Evolutionary conservation across 2,329 filamentous ascomycete genomes (phyloP), one percentile per base, ranked within the genome.

Genomic region (Cladophialophora psammophila): DNA sequence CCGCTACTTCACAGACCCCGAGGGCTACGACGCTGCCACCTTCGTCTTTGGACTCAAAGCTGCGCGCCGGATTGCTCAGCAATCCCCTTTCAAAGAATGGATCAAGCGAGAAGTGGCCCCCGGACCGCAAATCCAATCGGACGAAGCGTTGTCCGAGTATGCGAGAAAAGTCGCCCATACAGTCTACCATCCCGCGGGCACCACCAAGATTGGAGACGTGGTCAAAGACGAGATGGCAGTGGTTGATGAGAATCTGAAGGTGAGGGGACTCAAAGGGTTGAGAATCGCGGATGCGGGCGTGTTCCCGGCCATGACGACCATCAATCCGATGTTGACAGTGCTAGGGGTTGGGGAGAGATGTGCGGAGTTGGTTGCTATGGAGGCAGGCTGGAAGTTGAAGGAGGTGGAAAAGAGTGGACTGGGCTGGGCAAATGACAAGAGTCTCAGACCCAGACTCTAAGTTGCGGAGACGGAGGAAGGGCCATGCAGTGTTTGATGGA

Each of bases 251-350:
- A 83, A 90, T 75, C 80, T 96, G 69, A 90, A 87, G 80, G 83
- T 96, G 35, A 84, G 88, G 34, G 92, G 91, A 0, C 79, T 96
- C 70, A 87, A 88, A 81, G 88, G 87, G 35, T 80, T 96, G 65
- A 86, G 93, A 65, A 92, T 96, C 72, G 92, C 92, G 1, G 93
- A 96, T 78, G 93, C 93, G 0, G 92, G 93, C 74, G 87, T 96
- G 59, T 96, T 96, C 83, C 93, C 93, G 0, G 91, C 91, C 68
- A 96, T 96, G 88, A 85, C 91, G 54, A 91, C 87, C 62, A 90
- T 95, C 77, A 96, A 96, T 82, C 93, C 92, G 66, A 95, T 96
- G 93, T 82, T 96, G 76, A 97, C 93, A 1, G 93, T 96, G 5
- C 79, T 96, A 76, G 90, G 88, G 61, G 87, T 96, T 74, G 93